Base-by-base conservation (phyloP, 495 filamentous ascomycete species). In the Aspergillus nidulans region DNA sequence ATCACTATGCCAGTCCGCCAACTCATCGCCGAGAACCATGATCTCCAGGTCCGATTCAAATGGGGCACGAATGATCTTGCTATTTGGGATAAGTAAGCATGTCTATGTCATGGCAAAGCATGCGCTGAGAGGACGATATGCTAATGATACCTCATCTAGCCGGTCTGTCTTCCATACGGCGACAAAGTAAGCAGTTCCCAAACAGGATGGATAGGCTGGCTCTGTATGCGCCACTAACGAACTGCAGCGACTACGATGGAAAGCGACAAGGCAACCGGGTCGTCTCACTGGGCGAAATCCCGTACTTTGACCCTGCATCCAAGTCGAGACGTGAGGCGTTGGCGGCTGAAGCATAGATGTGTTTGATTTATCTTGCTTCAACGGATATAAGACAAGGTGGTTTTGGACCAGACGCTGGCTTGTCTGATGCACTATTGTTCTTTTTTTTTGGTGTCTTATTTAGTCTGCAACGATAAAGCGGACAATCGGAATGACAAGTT, bases 11-110 rank as follows among this genome's bases (percentile, higher is more conserved):
- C 15, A 55, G 52, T 55, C 34, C 34, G 19, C 2, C 19, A 55
- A 24, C 39, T 55, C 12, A 49, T 55, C n/a, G 16, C 53, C 15
- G 53, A 55, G 12, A 55, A 55, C 24, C 53, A 55, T 16, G 53
- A 55, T 9, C 45, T 55, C 15, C 53, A 55, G 24, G 44, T 43
- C 1, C 45, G 53, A 9, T 49, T 49, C 25, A 21, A 23, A 7
- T 55, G 53, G 53, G 10, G 21, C 0, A 48, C 34, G 0, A 49
- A 55, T 36, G 53, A 55, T 20, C 2, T 55, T 0, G 53, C 45
- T 8, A 55, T 55, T 6, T 55, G 53, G 53, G 53, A 55, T 19
- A 55, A 55, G 52, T 55, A 47, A 19, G 49, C 44, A 3, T 8
- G 24, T n/a, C 19, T 2, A n/a, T n/a, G n/a, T n/a, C n/a, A n/a